Percentiles rank a stretch among this genome's conserved stretches.
Conservation (phyloP, 139 green algal genomes). For the Picochlorum sp. region DNA sequence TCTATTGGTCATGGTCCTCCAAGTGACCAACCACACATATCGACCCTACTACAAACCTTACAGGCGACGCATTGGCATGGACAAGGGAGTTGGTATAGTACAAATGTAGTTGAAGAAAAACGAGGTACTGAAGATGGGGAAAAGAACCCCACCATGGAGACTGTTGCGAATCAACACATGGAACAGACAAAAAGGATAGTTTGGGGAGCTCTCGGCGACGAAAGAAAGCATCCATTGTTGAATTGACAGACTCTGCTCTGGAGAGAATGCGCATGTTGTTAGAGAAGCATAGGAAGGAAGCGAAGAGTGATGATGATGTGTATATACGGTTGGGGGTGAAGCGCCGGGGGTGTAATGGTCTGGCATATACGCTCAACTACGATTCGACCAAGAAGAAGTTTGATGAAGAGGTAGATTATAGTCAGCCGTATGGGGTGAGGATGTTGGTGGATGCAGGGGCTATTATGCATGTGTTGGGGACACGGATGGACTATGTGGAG, state of each 20-base stretch:
- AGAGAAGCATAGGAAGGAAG: slow-evolving; percentile 26
- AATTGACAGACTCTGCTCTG: slow-evolving; percentile 81
- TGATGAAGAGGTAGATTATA: slow-evolving; percentile 85
- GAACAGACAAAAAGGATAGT: slow-evolving; percentile 9
- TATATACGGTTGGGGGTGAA: slow-evolving; percentile 91
- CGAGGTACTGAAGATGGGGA: not conserved
- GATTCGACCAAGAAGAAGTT: slow-evolving; percentile 82
- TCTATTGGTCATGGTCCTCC: no score
- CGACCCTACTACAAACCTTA: no score
- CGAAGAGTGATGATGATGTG: slow-evolving; percentile 42
- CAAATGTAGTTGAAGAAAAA: not conserved
- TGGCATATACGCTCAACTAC: slow-evolving; percentile 98
- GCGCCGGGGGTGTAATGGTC: slow-evolving; percentile 88
- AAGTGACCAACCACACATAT: no score
- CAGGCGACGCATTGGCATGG: not conserved
- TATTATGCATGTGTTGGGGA: slow-evolving; percentile 96
- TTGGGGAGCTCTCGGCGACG: slow-evolving; percentile 9
- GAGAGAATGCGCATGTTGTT: slow-evolving; percentile 66
- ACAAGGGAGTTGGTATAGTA: not conserved
- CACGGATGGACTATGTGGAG: slow-evolving; percentile 89
- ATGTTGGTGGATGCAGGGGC: slow-evolving; percentile 88
- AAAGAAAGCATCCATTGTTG: slow-evolving; percentile 60
- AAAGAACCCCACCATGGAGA: not conserved
- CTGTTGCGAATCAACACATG: not conserved
- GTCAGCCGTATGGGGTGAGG: slow-evolving; percentile 65